A percentile compares a stretch with the other conserved stretches of the same genome.
Evolutionary conservation across 805 yeast species (phyloP).

Genomic region (Wickerhamiella hasegawae): DNA sequence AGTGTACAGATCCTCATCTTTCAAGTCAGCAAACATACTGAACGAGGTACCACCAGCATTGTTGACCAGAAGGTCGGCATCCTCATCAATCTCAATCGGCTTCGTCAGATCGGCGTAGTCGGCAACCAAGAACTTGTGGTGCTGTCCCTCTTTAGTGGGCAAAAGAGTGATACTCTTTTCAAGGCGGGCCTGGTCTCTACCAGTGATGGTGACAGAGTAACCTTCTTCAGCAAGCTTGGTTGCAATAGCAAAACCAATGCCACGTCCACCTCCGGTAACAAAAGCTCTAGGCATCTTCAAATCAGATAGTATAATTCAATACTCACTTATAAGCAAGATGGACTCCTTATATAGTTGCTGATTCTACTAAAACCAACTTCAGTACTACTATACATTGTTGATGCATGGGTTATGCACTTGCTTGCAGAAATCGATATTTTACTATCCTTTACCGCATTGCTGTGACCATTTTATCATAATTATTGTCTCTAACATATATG

Average conservation of each 20-base stretch:
- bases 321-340: too few species aligned
- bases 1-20: constrained; percentile 26
- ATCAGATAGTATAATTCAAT: too few species aligned
- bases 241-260: constrained; percentile 49
- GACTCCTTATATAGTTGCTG: too few species aligned
- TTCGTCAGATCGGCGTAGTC: constrained; percentile 7
- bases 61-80: constrained; percentile 35
- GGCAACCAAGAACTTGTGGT: constrained; percentile 8
- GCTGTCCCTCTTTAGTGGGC: constrained; percentile 6
- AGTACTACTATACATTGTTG: too few species aligned
- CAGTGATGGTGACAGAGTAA: constrained; percentile 33
- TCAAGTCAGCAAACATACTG: constrained; percentile 31
- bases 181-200: constrained; percentile 30
- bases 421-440: too few species aligned
- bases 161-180: constrained; percentile 14
- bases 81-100: constrained; percentile 1
- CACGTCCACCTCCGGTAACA: constrained; percentile 56
- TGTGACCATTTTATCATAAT: too few species aligned
- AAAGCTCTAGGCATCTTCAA: constrained; percentile 8
- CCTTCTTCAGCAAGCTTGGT: constrained; percentile 34
- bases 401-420: too few species aligned
- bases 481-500: too few species aligned
- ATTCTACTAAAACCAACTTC: too few species aligned
- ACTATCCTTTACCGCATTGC: too few species aligned
- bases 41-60: constrained; percentile 44